Conservation (phyloP, 306 rosid species). For the Dryas alaskensis region DNA sequence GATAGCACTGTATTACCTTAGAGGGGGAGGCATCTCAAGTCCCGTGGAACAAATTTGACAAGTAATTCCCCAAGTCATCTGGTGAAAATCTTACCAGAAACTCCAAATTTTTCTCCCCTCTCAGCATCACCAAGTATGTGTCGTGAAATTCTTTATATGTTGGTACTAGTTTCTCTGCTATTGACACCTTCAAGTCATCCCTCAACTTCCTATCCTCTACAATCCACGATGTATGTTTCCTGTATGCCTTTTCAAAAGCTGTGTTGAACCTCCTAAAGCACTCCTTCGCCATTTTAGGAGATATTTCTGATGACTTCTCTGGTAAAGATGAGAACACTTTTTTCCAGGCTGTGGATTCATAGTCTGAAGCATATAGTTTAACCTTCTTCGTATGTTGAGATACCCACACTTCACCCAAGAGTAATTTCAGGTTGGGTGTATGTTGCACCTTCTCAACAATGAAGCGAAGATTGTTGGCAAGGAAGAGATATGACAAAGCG, state of each 20-base stretch:
- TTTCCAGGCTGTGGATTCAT: slow-evolving; percentile 45
- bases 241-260: slow-evolving; percentile 44
- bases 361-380: slow-evolving; percentile 34
- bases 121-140: slow-evolving; percentile 1
- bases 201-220: slow-evolving; percentile 43
- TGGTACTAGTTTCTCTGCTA: slow-evolving; percentile 42
- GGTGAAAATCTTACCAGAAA: slow-evolving; percentile 33
- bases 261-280: slow-evolving; percentile 31
- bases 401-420: slow-evolving; percentile 44
- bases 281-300: slow-evolving; percentile 32
- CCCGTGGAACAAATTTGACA: slow-evolving; percentile 51
- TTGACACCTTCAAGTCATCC: slow-evolving; percentile 40
- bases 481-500: slow-evolving; percentile 46
- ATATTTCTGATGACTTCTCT: slow-evolving; percentile 12
- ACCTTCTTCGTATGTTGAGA: slow-evolving; percentile 37
- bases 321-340: slow-evolving; percentile 40
- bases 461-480: slow-evolving; percentile 46
- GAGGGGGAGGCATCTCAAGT: slow-evolving; percentile 14
- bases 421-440: slow-evolving; percentile 27
- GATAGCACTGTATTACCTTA: background rate
- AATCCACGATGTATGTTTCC: slow-evolving; percentile 47
- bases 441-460: slow-evolving; percentile 39
- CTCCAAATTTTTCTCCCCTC: slow-evolving; percentile 31
- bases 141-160: slow-evolving; percentile 36
- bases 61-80: slow-evolving; percentile 51